Base-by-base conservation (phyloP, 1,284 basidiomycete species). In the Rhodotorula sp. region DNA sequence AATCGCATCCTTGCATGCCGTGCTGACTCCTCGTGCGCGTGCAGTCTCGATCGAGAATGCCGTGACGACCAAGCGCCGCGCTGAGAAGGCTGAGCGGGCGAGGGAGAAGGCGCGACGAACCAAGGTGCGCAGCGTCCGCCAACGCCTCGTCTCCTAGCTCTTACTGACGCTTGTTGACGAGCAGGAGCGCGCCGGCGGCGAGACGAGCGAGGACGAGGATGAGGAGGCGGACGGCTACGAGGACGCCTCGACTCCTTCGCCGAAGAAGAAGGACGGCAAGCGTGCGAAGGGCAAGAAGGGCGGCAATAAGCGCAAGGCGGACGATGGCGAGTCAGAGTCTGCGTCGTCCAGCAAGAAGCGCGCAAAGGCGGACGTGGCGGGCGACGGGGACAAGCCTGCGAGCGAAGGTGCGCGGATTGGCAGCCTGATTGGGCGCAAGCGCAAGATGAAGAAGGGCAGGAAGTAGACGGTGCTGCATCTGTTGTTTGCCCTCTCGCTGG, bases 11-110 rank as follows among this genome's bases (percentile, higher is more conserved):
- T 13, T n/a, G n/a, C n/a, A 34, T n/a, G 30, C 20, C 58, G 26
- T 47, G 16, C 46, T 48, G 34, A 53, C 37, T 0, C 5, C 0
- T 13, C 20, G 18, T 28, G 5, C 6, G 0, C 20, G 6, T 5
- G 4, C 58, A 68, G 67, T 94, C 80, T 93, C 91, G 51, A 90
- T 95, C 65, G 92, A 97, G 83, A 96, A 97, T 77, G 84, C 92
- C 8, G 90, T 94, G 80, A 92, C 94, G 30, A 75, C 73, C 46
- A 72, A 72, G 63, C 73, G 73, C 9, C 71, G 73, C 28, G 73
- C 73, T 22, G 73, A 75, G 62, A 75, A 75, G 65, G 73, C 62
- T 7, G 71, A 72, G 15, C 70, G 71, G 2, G 64, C 71, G 7
- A 64, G 73, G 4, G 68, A 73, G 53, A 67, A 68, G 54, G 71